Percentiles rank a stretch among this genome's conserved stretches.
phyloP scores from a whole-genome alignment of 805 yeast genomes.

The Pichia ethanolica region DNA sequence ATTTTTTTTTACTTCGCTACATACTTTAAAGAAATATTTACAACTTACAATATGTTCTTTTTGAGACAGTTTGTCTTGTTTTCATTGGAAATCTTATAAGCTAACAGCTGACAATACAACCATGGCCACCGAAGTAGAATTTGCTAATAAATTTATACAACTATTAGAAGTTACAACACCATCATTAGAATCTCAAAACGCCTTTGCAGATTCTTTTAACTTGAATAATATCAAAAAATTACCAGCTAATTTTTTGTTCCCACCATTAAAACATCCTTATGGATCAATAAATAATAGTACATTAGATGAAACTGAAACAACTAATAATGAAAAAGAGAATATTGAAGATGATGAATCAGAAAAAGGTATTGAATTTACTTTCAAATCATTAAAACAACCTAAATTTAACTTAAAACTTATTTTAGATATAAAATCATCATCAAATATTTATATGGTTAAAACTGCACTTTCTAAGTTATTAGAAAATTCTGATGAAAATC shows the following conservation, averaged over 20 bases:
- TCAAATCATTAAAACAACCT: slow-evolving; percentile 70
- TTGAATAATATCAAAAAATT: background rate
- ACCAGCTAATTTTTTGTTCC: slow-evolving; percentile 4
- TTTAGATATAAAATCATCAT: slow-evolving; percentile 15
- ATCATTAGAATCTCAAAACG: background rate
- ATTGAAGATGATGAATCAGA: background rate
- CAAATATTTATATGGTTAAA: slow-evolving; percentile 32
- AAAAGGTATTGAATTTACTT: slow-evolving; percentile 9
- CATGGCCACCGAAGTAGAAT: slow-evolving; percentile 33
- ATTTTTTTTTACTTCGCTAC: no score
- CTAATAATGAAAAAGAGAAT: background rate
- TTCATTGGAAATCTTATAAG: no score
- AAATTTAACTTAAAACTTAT: slow-evolving; percentile 38
- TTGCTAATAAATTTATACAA: slow-evolving; percentile 34
- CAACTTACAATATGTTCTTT: no score
- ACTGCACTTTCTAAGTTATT: slow-evolving; percentile 25
- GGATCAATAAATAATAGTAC: background rate
- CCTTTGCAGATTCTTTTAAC: background rate
- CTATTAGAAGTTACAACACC: slow-evolving; percentile 3
- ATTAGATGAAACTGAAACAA: background rate
- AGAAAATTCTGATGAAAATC: slow-evolving; percentile 20
- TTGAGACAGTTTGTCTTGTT: no score
- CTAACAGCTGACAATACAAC: no score
- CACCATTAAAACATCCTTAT: slow-evolving; percentile 4
- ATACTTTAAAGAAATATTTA: no score